A percentile compares a stretch with the other conserved stretches of the same genome.
Conservation (phyloP, 225 moss, liverwort and hornwort species). For the Thuidium tamariscinum region DNA sequence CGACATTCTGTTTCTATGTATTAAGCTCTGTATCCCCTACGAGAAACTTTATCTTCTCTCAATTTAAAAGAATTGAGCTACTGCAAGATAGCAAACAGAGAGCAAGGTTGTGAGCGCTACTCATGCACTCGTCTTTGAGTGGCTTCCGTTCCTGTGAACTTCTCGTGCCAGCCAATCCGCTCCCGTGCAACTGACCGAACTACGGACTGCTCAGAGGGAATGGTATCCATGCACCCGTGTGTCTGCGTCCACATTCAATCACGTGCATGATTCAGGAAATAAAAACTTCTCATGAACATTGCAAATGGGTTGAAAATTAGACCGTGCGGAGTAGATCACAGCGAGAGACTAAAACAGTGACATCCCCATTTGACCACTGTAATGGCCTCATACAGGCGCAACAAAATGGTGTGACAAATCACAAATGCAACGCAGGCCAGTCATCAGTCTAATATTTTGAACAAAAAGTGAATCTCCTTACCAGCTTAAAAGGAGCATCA, state of each 20-base stretch:
- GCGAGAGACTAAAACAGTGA: neutral
- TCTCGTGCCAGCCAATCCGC: conserved; percentile 95
- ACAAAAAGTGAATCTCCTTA: neutral
- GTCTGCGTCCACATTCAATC: conserved; percentile 46
- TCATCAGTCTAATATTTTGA: neutral
- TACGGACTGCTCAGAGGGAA: conserved; percentile 68
- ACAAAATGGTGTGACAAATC: neutral
- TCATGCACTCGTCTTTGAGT: conserved; percentile 98
- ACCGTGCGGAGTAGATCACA: neutral
- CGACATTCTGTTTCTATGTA: neutral
- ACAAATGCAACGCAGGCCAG: neutral
- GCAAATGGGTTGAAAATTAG: neutral
- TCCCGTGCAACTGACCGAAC: conserved; percentile 76
- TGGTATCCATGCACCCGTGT: conserved; percentile 54
- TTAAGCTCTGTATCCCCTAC: neutral
- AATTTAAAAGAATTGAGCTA: neutral
- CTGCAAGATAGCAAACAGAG: neutral
- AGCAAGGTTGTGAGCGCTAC: conserved; percentile 34
- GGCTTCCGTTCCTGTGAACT: conserved; percentile 68
- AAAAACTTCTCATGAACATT: neutral
- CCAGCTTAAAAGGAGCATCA: conserved; percentile 38
- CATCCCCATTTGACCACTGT: neutral
- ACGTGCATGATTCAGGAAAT: neutral
- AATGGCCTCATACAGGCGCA: neutral
- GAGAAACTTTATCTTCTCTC: neutral